Percentiles rank a stretch among this genome's conserved stretches.
Conservation (phyloP, 2,329 filamentous ascomycete genomes). For the Colletotrichum graminicola region DNA sequence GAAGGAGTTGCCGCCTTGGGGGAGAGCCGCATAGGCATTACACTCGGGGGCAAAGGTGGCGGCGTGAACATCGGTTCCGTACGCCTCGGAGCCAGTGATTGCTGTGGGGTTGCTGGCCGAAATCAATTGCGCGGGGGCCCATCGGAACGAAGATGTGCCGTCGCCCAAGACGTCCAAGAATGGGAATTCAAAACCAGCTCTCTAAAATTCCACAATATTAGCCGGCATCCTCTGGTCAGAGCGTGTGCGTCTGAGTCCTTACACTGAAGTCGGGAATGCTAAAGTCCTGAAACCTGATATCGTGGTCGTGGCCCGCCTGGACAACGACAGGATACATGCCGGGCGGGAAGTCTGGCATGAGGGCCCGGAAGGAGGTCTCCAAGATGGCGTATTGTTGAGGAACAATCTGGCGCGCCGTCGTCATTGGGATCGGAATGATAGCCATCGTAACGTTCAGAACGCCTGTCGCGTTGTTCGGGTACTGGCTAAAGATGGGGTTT, state of each 20-base stretch:
- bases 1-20: slow-evolving; percentile 42
- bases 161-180: slow-evolving; percentile 67
- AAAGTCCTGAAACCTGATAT: slow-evolving; percentile 58
- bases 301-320: slow-evolving; percentile 64
- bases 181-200: slow-evolving; percentile 65
- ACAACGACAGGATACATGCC: slow-evolving; percentile 67
- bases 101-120: slow-evolving; percentile 57
- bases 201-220: slow-evolving; percentile 50
- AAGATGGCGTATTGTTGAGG: slow-evolving; percentile 63
- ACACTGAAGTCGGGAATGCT: slow-evolving; percentile 62
- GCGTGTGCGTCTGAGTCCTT: slow-evolving; percentile 46
- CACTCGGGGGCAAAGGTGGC: slow-evolving; percentile 61
- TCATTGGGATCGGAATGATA: slow-evolving; percentile 64
- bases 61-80: slow-evolving; percentile 59
- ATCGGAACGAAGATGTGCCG: slow-evolving; percentile 64
- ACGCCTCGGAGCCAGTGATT: slow-evolving; percentile 58
- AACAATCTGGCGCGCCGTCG: slow-evolving; percentile 60
- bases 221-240: background rate
- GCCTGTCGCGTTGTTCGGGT: slow-evolving; percentile 62
- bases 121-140: slow-evolving; percentile 61
- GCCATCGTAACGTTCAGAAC: slow-evolving; percentile 66
- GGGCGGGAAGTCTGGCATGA: slow-evolving; percentile 62
- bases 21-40: slow-evolving; percentile 59
- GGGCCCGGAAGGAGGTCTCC: slow-evolving; percentile 59
- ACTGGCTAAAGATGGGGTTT: slow-evolving; percentile 62